phyloP scores from a whole-genome alignment of 345 rosid genomes.

The Camelina hispida region DNA sequence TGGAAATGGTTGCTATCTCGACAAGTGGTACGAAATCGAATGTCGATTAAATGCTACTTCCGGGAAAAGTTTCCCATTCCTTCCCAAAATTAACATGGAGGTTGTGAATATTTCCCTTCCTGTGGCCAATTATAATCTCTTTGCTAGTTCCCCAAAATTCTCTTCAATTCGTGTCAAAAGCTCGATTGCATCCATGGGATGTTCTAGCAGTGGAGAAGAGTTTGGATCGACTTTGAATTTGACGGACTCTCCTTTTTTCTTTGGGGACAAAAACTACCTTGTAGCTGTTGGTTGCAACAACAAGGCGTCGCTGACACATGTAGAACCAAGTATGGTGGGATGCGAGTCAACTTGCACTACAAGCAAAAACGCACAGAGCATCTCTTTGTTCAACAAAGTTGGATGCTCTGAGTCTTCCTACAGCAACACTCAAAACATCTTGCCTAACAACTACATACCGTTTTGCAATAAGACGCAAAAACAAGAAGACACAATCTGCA shows the following conservation, averaged over 20 bases:
- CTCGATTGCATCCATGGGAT: constrained; percentile 17
- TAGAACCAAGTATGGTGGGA: not conserved
- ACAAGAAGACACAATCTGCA: not conserved
- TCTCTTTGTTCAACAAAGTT: not conserved
- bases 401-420: not conserved
- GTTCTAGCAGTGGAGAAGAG: constrained; percentile 14
- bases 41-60: constrained; percentile 8
- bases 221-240: not conserved
- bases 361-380: not conserved
- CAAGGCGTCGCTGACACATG: not conserved
- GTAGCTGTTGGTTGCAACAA: constrained; percentile 27
- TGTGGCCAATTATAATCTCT: not conserved
- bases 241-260: constrained; percentile 29
- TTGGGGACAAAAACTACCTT: constrained; percentile 26
- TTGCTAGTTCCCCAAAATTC: fast-evolving
- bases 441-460: not conserved
- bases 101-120: constrained; percentile 33
- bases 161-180: constrained; percentile 5
- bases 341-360: constrained; percentile 39
- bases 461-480: not conserved
- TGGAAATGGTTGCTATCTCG: constrained; percentile 17
- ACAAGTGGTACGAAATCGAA: not conserved
- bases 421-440: not conserved
- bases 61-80: not conserved
- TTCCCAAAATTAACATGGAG: not conserved